Conservation (phyloP, 345 rosid genomes). For the Viola odorata region DNA sequence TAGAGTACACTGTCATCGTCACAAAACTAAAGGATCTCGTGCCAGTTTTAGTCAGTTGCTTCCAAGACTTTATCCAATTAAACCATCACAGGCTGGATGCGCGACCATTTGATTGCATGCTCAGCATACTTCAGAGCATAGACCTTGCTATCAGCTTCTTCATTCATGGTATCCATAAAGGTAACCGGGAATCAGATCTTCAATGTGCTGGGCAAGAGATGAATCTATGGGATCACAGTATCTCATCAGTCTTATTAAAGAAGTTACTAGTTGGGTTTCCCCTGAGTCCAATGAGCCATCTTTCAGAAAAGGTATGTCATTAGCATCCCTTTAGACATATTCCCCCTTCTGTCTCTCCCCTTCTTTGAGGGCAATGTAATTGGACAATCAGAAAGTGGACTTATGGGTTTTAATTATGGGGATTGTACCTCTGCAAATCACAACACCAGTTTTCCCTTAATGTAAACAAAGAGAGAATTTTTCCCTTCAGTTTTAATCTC, state of each 20-base stretch:
- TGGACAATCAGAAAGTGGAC: too few species aligned
- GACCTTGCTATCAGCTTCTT: slow-evolving; percentile 43
- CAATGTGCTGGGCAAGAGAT: slow-evolving; percentile 27
- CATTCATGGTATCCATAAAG: slow-evolving; percentile 27
- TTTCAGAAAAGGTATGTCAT: slow-evolving; percentile 33
- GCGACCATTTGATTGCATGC: slow-evolving; percentile 57
- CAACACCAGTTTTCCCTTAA: too few species aligned
- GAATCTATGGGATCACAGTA: slow-evolving; percentile 36
- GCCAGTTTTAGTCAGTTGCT: slow-evolving; percentile 58
- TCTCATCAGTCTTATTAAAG: slow-evolving; percentile 43
- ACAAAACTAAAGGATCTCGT: slow-evolving; percentile 60
- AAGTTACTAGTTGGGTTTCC: slow-evolving; percentile 59
- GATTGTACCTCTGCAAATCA: neutral
- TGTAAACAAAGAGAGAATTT: too few species aligned
- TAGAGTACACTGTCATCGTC: slow-evolving; percentile 43
- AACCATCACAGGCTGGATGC: slow-evolving; percentile 45
- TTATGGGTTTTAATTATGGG: neutral
- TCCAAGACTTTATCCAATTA: slow-evolving; percentile 58
- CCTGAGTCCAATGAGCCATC: slow-evolving; percentile 5
- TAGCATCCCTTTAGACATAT: neutral
- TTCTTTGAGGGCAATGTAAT: too few species aligned
- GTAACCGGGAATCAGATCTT: slow-evolving; percentile 15
- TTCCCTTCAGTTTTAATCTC: too few species aligned
- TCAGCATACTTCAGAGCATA: slow-evolving; percentile 55
- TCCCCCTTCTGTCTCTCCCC: neutral